A percentile compares a stretch with the other conserved stretches of the same genome.
Evolutionary conservation across 495 filamentous ascomycete species (phyloP).

Genomic region (Diplogelasinospora grovesii): DNA sequence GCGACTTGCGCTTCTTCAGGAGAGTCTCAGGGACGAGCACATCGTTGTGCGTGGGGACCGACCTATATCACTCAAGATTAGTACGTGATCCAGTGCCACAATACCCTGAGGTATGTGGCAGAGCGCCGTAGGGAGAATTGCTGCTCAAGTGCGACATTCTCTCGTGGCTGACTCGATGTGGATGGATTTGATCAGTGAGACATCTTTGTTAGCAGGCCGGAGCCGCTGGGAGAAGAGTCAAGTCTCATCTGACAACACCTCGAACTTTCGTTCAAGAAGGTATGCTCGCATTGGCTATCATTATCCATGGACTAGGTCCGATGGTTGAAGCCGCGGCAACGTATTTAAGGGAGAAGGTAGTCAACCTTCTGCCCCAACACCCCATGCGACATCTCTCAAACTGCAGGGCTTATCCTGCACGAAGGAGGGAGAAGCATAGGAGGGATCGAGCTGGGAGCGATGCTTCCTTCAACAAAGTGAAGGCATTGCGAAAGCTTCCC

Average conservation of each 20-base stretch:
- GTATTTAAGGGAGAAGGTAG: slow-evolving; percentile 72
- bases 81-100: slow-evolving; percentile 70
- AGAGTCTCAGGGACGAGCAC: slow-evolving; percentile 96
- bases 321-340: too few species aligned
- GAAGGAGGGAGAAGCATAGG: slow-evolving; percentile 51
- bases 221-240: not conserved
- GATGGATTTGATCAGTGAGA: slow-evolving; percentile 69
- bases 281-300: not conserved
- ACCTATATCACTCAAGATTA: slow-evolving; percentile 52
- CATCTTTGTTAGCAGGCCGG: slow-evolving; percentile 23
- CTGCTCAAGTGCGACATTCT: slow-evolving; percentile 85
- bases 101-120: slow-evolving; percentile 52
- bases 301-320: too few species aligned
- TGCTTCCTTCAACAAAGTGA: slow-evolving; percentile 22
- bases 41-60: slow-evolving; percentile 82
- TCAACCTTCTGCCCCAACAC: slow-evolving; percentile 75
- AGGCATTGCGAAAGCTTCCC: too few species aligned
- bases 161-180: slow-evolving; percentile 76
- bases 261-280: slow-evolving; percentile 6
- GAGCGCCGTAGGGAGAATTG: slow-evolving; percentile 88
- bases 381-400: slow-evolving; percentile 52
- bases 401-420: slow-evolving; percentile 42
- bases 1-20: slow-evolving; percentile 99
- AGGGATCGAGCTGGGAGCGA: slow-evolving; percentile 77
- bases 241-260: slow-evolving; percentile 2